Conservation (phyloP, 768 basidiomycete species). For the Rhodotorula taiwanensis region DNA sequence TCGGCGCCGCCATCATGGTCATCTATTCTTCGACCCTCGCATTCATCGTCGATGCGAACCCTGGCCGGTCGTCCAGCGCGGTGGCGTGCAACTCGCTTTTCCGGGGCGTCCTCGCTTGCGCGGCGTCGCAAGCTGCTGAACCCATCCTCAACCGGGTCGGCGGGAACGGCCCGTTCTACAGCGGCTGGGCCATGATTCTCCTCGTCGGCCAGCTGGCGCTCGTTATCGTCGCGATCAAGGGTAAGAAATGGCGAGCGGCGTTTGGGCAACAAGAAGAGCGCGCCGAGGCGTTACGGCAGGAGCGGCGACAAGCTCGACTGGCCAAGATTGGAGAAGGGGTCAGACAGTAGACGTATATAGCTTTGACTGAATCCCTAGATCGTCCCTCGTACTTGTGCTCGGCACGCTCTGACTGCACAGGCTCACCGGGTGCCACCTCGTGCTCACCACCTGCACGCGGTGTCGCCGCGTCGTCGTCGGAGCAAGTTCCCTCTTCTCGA, state of each 20-base stretch:
- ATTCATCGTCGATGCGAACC: constrained; percentile 80
- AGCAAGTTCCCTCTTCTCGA: too few relatives aligned
- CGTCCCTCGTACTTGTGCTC: too few relatives aligned
- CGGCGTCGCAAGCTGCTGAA: constrained; percentile 64
- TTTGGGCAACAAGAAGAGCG: neutral
- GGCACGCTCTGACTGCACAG: too few relatives aligned
- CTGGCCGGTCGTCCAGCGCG: constrained; percentile 68
- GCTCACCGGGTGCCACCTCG: too few relatives aligned
- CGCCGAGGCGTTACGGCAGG: neutral
- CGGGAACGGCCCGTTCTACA: constrained; percentile 16
- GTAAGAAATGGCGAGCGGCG: constrained; percentile 11
- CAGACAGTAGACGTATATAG: neutral
- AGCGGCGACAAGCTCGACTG: neutral
- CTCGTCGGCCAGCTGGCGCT: constrained; percentile 10
- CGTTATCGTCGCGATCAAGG: constrained; percentile 5
- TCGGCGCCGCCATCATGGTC: constrained; percentile 56
- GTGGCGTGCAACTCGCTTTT: constrained; percentile 67
- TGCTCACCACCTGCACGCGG: too few relatives aligned
- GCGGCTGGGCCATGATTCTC: constrained; percentile 47
- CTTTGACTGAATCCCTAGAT: too few relatives aligned
- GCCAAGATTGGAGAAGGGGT: neutral
- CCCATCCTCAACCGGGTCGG: constrained; percentile 57
- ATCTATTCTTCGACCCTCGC: constrained; percentile 67
- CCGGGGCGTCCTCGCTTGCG: constrained; percentile 57
- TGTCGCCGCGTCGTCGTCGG: too few relatives aligned